Percentiles rank a stretch among this genome's conserved stretches.
These are phyloP conservation scores for Podaxis sp. DNA, from an alignment of 768 basidiomycete genomes.

Conservation along the genomic window DNA sequence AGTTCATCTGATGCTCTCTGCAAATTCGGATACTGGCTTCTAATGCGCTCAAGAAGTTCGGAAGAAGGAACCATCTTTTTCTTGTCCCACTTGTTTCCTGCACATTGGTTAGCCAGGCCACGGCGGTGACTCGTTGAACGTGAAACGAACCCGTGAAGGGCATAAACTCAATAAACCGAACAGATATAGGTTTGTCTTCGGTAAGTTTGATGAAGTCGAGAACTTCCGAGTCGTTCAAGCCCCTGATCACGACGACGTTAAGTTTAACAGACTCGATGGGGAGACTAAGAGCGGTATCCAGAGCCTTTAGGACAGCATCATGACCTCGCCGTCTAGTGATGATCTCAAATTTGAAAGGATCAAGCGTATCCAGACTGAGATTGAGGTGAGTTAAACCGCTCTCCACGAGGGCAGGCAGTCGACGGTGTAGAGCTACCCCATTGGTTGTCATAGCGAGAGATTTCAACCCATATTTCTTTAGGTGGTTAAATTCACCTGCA, in stretches of 20 bases:
- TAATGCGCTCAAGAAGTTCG: conserved; percentile 56
- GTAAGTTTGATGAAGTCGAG: conserved; percentile 79
- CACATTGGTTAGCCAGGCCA: conserved; percentile 5
- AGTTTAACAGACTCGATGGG: conserved; percentile 67
- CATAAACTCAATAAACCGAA: conserved; percentile 95
- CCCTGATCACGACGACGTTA: conserved; percentile 82
- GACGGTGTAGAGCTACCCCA: conserved; percentile 73
- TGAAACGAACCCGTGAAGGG: conserved; percentile 72
- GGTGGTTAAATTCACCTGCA: conserved; percentile 58
- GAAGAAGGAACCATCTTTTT: conserved; percentile 79
- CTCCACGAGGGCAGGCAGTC: conserved; percentile 62
- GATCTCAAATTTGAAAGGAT: conserved; percentile 84
- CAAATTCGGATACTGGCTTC: conserved; percentile 46
- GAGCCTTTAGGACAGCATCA: conserved; percentile 67
- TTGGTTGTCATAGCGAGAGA: conserved; percentile 89
- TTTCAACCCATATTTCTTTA: conserved; percentile 61
- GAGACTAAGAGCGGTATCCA: conserved; percentile 61
- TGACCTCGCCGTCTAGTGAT: conserved; percentile 82
- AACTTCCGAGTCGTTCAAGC: conserved; percentile 80
- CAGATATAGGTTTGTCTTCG: conserved; percentile 57
- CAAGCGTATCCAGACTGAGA: conserved; percentile 80
- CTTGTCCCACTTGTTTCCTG: conserved; percentile 86
- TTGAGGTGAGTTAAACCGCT: conserved; percentile 80
- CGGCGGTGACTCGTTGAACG: neutral
- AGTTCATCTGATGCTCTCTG: conserved; percentile 60